Percentiles rank a stretch among this genome's conserved stretches.
phyloP scores from a whole-genome alignment of 257 asterid species.

The Solanum neorickii region DNA sequence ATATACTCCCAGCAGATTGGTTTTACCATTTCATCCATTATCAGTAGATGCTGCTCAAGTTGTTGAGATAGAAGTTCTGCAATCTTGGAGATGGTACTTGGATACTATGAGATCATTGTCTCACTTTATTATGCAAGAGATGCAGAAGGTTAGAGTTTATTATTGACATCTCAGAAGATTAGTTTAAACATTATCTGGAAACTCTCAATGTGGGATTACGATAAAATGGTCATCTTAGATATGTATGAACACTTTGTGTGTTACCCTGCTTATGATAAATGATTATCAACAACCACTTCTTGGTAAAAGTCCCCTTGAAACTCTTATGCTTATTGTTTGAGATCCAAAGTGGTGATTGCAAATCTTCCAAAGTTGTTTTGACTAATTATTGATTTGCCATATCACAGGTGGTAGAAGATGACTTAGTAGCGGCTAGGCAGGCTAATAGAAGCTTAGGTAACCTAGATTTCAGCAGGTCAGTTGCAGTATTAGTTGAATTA shows the following conservation, averaged over 20 bases:
- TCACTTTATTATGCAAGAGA: slow-evolving; percentile 53
- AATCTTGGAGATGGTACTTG: slow-evolving; percentile 87
- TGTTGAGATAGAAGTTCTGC: slow-evolving; percentile 33
- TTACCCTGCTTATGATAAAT: neutral
- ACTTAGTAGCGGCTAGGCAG: slow-evolving; percentile 81
- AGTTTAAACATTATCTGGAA: neutral
- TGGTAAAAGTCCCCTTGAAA: neutral
- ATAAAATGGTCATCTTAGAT: neutral
- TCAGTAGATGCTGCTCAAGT: slow-evolving; percentile 21
- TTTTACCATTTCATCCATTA: slow-evolving; percentile 67
- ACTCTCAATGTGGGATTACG: neutral
- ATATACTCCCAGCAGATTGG: slow-evolving; percentile 79
- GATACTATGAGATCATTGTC: slow-evolving; percentile 64
- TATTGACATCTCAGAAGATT: neutral
- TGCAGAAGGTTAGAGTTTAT: slow-evolving; percentile 54
- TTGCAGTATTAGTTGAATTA: neutral
- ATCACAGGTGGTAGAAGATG: slow-evolving; percentile 67
- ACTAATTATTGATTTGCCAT: neutral
- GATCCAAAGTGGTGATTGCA: neutral
- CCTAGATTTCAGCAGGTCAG: slow-evolving; percentile 71
- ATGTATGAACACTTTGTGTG: neutral
- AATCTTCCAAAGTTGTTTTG: neutral
- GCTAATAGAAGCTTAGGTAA: slow-evolving; percentile 77
- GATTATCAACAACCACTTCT: neutral
- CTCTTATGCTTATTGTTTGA: neutral